These are phyloP conservation scores for Galerina marginata DNA, from an alignment of 768 basidiomycete genomes.

Conservation along the genomic window DNA sequence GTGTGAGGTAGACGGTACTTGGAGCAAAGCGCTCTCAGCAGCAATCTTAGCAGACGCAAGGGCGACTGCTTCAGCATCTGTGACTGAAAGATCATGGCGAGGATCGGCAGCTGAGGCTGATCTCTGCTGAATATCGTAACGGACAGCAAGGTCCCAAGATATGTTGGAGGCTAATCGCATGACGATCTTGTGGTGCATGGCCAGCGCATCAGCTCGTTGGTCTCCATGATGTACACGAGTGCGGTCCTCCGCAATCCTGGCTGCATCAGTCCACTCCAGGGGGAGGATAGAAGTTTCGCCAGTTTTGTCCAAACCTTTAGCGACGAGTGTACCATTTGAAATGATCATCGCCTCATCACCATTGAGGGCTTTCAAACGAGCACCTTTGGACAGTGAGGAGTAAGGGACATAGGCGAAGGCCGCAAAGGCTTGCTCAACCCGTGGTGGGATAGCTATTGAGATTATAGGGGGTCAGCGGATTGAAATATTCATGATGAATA, in stretches of 20 bases:
- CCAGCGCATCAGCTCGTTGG: too few species aligned
- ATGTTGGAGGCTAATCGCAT: too few species aligned
- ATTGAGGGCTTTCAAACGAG: constrained; percentile 12
- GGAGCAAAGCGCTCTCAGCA: too few species aligned
- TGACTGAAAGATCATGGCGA: not conserved
- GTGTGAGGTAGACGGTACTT: too few species aligned
- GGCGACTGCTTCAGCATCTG: not conserved
- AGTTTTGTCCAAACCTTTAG: too few species aligned
- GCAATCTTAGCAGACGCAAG: too few species aligned
- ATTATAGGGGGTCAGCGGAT: not conserved
- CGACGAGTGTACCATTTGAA: too few species aligned
- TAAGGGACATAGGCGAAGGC: constrained; percentile 27
- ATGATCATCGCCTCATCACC: constrained; percentile 25
- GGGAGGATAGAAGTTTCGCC: too few species aligned
- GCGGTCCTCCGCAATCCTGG: too few species aligned
- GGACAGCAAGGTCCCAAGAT: not conserved
- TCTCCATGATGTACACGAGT: too few species aligned
- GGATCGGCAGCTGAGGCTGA: not conserved
- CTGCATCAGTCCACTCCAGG: too few species aligned
- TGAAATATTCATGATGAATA: not conserved
- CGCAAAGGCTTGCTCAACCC: constrained; percentile 22
- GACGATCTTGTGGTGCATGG: too few species aligned
- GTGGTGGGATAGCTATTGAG: constrained; percentile 23
- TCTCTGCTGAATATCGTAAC: not conserved
- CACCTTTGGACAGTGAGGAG: constrained; percentile 19